Base-by-base conservation (phyloP, 352 stramenopile species). In the Phytophthora cactorum region DNA sequence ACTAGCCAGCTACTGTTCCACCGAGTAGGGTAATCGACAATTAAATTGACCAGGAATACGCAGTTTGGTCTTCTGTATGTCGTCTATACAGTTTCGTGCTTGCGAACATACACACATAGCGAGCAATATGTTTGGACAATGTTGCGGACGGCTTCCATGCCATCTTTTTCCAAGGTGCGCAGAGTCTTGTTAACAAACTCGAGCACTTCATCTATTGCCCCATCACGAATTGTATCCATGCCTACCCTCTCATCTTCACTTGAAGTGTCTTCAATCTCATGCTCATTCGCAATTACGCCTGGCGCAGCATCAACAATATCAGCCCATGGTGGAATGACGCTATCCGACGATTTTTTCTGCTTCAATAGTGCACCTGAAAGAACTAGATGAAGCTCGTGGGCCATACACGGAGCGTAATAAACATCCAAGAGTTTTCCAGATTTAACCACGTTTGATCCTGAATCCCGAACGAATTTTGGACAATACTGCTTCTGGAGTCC, bases 181-280 rank as follows among this genome's bases (percentile, higher is more conserved):
- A 58, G 12, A 10, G 52, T 62, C 6, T n/a, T 47, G 15, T 62
- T 25, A 28, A 68, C 39, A 55, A 46, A 60, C 5, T 12, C 5
- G 11, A 7, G 12, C 5, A 50, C 6, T 41, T 45, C n/a, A 50
- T 60, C 50, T 46, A 55, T 43, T 49, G 52, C 17, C 0, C 41
- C n/a, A 3, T 54, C 41, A 14, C n/a, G 44, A 44, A 15, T 12
- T 25, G 4, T 49, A 6, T 50, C 22, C 41, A 67, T 38, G 49
- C 41, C 49, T 22, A 22, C 29, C 14, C 49, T 34, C 32, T 67
- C 59, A 49, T 52, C 29, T 25, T 46, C 39, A 4, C 46, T 45
- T 5, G 31, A n/a, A 12, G 8, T 17, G 6, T 50, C 44, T 12
- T 50, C 5, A 32, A 50, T 38, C 25, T 53, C 10, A 12, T 53